phyloP scores from a whole-genome alignment of 176 grass and related monocot genomes.

The Secale cereale region DNA sequence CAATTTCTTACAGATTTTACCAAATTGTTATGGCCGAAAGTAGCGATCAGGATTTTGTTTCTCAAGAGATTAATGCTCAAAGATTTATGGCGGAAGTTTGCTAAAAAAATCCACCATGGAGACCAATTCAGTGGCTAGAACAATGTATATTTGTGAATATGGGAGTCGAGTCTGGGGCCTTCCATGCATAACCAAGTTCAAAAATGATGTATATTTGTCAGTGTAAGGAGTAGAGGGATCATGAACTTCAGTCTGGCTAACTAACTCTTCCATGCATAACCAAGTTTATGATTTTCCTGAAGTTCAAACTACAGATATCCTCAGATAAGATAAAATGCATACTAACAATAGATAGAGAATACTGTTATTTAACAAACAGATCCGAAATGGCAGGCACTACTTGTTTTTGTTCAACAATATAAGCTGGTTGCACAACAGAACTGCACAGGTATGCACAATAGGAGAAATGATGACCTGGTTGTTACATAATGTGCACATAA shows the following conservation, averaged over 20 bases:
- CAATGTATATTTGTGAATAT: not conserved
- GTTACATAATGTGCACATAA: not conserved
- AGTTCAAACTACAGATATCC: not conserved
- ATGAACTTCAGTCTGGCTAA: not conserved
- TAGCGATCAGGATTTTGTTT: not conserved
- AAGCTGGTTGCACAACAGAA: not conserved
- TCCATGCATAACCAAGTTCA: not conserved
- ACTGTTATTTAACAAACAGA: not conserved
- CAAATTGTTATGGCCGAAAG: not conserved
- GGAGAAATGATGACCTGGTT: not conserved
- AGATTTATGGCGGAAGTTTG: not conserved
- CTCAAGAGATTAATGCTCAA: not conserved
- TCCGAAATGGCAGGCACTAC: not conserved
- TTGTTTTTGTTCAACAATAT: not conserved
- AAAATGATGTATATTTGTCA: not conserved
- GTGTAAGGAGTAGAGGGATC: not conserved
- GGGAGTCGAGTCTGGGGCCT: not conserved
- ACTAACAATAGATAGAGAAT: not conserved
- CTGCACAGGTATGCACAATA: not conserved
- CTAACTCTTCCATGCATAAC: not conserved
- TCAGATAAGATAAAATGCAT: not conserved
- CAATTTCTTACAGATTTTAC: not conserved
- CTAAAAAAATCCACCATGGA: not conserved
- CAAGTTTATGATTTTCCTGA: not conserved
- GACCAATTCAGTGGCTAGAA: not conserved